Conservation (phyloP, 192 early-diverging fungal species). For the Rhizophlyctis rosea region DNA sequence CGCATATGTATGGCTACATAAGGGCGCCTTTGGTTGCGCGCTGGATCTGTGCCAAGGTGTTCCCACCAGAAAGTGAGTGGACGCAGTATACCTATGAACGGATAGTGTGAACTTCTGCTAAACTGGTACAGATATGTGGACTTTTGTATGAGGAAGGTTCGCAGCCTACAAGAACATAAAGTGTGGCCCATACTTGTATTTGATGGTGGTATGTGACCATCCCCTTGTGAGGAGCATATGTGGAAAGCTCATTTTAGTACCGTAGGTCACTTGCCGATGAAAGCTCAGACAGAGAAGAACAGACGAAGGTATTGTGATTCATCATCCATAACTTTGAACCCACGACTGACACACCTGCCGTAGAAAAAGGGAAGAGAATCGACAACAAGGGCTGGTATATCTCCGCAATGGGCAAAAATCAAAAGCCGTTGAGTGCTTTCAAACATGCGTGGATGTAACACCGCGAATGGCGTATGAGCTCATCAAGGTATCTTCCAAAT, state of each 20-base stretch:
- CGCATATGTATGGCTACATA: conserved; percentile 95
- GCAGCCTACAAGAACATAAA: conserved; percentile 66
- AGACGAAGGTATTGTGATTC: conserved; percentile 48
- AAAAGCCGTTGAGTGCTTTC: conserved; percentile 72
- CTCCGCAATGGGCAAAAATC: conserved; percentile 51
- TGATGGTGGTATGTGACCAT: conserved; percentile 73
- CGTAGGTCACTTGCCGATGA: conserved; percentile 68
- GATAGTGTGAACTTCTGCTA: not conserved
- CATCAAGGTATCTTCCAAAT: conserved; percentile 65
- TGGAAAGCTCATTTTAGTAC: not conserved
- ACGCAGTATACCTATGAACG: not conserved
- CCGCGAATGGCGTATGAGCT: conserved; percentile 71
- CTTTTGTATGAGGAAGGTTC: conserved; percentile 74
- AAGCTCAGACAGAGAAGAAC: conserved; percentile 67
- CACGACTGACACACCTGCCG: not conserved
- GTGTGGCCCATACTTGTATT: conserved; percentile 88
- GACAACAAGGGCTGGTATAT: conserved; percentile 53
- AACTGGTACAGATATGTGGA: conserved; percentile 81
- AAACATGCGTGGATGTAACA: conserved; percentile 76
- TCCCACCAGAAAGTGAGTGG: conserved; percentile 63
- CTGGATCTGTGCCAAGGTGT: conserved; percentile 67
- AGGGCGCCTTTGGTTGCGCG: conserved; percentile 82
- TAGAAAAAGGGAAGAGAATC: conserved; percentile 59
- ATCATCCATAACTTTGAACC: not conserved
- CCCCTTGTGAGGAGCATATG: too few relatives aligned